Percentiles rank a stretch among this genome's conserved stretches.
phyloP scores from a whole-genome alignment of 345 rosid genomes.

The Linum tenue region DNA sequence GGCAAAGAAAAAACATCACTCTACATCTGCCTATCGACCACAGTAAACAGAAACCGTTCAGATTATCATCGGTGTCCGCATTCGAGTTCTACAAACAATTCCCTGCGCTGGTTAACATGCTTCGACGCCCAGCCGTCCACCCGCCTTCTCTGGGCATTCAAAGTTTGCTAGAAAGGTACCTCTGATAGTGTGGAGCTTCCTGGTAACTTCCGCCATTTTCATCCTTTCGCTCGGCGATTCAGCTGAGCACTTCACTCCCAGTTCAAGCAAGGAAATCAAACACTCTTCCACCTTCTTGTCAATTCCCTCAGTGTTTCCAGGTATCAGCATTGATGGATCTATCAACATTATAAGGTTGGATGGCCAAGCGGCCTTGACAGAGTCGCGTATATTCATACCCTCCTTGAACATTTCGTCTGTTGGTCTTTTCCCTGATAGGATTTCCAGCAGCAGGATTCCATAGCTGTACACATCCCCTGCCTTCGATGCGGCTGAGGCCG shows the following conservation, averaged over 20 bases:
- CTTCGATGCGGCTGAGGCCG: not conserved
- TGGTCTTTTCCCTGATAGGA: constrained; percentile 9
- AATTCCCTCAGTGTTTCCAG: not conserved
- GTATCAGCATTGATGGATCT: not conserved
- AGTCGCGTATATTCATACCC: not conserved
- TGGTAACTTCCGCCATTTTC: not conserved
- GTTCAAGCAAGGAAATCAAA: not conserved
- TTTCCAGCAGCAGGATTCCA: constrained; percentile 13
- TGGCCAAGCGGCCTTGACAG: not conserved
- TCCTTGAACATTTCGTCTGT: constrained; percentile 4
- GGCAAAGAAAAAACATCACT: no score
- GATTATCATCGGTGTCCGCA: no score
- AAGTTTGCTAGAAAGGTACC: no score
- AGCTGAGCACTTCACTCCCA: not conserved
- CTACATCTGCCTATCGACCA: no score
- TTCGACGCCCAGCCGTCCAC: no score
- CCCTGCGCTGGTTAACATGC: no score
- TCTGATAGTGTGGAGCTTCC: not conserved
- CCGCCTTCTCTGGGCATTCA: no score
- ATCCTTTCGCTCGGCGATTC: not conserved
- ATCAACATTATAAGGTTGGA: not conserved
- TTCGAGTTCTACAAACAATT: no score
- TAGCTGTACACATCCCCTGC: constrained; percentile 13
- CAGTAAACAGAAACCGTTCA: no score
- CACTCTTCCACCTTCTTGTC: not conserved